A percentile compares a stretch with the other conserved stretches of the same genome.
phyloP scores from a whole-genome alignment of 202 grass and related monocot species.

The Setaria italica region DNA sequence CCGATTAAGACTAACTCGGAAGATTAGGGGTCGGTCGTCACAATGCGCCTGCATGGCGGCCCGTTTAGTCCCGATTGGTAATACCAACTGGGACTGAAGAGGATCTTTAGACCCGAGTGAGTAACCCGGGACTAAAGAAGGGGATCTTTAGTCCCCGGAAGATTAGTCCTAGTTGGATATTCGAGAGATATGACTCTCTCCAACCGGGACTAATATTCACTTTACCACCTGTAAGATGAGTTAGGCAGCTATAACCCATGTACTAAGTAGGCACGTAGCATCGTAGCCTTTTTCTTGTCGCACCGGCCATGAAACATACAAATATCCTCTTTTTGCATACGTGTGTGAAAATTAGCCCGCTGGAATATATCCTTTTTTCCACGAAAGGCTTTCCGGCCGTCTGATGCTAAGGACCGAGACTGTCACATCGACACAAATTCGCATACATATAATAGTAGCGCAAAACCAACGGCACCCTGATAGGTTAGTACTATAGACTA shows the following conservation, averaged over 20 bases:
- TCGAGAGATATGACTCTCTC: too few species aligned
- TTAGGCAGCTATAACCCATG: neutral
- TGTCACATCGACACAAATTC: neutral
- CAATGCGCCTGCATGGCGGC: too few species aligned
- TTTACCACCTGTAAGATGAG: neutral
- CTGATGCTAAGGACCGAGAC: neutral
- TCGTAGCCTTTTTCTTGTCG: neutral
- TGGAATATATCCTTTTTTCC: neutral
- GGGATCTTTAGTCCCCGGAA: too few species aligned
- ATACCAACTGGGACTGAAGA: too few species aligned
- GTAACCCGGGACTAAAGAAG: too few species aligned
- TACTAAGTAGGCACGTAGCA: neutral
- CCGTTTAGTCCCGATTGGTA: too few species aligned
- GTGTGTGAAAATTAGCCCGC: neutral
- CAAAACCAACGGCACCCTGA: slow-evolving; percentile 11
- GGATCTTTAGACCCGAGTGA: too few species aligned
- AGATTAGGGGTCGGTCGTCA: too few species aligned
- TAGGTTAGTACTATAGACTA: too few species aligned
- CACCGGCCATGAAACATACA: neutral
- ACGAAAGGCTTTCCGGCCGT: neutral
- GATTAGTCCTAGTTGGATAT: too few species aligned
- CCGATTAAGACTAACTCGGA: too few species aligned
- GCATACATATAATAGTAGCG: neutral
- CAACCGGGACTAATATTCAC: too few species aligned
- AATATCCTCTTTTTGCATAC: neutral